Base-by-base conservation (phyloP, 306 rosid genomes). In the Prunus mume region DNA sequence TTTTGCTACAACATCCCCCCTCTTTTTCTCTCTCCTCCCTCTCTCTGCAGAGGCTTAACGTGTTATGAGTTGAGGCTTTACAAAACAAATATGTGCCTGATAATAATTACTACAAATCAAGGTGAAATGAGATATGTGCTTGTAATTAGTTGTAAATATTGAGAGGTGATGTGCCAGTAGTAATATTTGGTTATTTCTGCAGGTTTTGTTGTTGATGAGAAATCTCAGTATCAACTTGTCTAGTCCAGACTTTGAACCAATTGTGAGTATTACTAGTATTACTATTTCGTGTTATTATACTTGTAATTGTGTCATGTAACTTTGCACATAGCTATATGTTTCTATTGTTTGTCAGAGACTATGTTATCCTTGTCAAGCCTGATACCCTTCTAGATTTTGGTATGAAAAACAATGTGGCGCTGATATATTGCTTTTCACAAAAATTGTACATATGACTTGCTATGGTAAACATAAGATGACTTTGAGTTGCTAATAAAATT, bases 181-280 rank as follows among this genome's bases (percentile, higher is more conserved):
- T 58, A 69, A 27, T 50, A 62, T 34, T 69, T 79, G 81, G 82
- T 74, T 79, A 45, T 60, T 58, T 80, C 58, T 86, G 91, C 89
- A 93, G 98, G 95, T 93, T 81, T 80, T 93, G 88, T 79, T 93
- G 86, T 81, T 93, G 74, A 93, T 91, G 98, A 84, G 86, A 84
- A 93, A 93, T 79, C 98, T 93, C 88, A 86, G 87, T 61, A 24
- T 88, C 80, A 93, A 93, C 82, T 78, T 93, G 86, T 83, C 93
- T 65, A 85, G 82, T 77, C 97, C 97, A 27, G 88, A 85, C 75
- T 89, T 85, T 83, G 97, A 89, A 76, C 90, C 91, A 69, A 27
- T 87, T 56, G 97, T 91, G 81, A 89, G 93, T 86, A 32, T 65
- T 58, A 17, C 9, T 34, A 9, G 93, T 86, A 25, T 65, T 58